Conservation (phyloP, 2,329 filamentous ascomycete species). For the Paecilomyces fulvus region DNA sequence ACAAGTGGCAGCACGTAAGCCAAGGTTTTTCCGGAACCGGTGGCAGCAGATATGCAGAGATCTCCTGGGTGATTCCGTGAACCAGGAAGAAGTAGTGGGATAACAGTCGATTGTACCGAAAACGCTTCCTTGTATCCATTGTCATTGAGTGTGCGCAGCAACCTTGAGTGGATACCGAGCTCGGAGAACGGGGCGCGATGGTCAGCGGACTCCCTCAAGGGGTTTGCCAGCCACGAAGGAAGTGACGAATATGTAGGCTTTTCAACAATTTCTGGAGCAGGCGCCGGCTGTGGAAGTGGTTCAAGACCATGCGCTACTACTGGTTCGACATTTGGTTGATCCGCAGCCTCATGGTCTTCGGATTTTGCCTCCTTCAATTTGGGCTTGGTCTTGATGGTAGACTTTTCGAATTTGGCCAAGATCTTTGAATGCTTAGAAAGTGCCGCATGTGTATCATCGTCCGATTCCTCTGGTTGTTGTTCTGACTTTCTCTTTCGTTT, state of each 20-base stretch:
- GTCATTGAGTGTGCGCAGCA: conserved; percentile 54
- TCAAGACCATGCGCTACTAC: conserved; percentile 52
- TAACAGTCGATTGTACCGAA: conserved; percentile 68
- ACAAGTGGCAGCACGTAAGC: conserved; percentile 84
- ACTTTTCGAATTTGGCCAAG: conserved; percentile 32
- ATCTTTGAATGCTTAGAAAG: conserved; percentile 27
- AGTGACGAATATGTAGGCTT: conserved; percentile 67
- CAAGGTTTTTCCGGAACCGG: conserved; percentile 90
- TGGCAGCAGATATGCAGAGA: conserved; percentile 82
- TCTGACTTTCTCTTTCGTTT: conserved; percentile 11
- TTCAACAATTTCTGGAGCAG: conserved; percentile 47
- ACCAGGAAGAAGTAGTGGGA: conserved; percentile 68
- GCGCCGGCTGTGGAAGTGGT: conserved; percentile 66
- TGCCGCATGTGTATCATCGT: conserved; percentile 14
- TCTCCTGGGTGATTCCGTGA: conserved; percentile 60
- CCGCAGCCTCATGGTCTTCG: conserved; percentile 4
- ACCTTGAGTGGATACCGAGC: conserved; percentile 54
- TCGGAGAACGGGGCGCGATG: conserved; percentile 54
- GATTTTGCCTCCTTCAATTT: conserved; percentile 8
- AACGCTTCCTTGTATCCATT: conserved; percentile 65
- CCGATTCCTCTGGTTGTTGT: conserved; percentile 11
- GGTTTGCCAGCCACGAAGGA: conserved; percentile 70
- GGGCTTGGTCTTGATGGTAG: conserved; percentile 13
- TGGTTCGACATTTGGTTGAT: conserved; percentile 15
- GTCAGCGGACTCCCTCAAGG: conserved; percentile 58